These are phyloP conservation scores for Ampelomyces quisqualis DNA, from an alignment of 2,329 filamentous ascomycete genomes.

Conservation along the genomic window DNA sequence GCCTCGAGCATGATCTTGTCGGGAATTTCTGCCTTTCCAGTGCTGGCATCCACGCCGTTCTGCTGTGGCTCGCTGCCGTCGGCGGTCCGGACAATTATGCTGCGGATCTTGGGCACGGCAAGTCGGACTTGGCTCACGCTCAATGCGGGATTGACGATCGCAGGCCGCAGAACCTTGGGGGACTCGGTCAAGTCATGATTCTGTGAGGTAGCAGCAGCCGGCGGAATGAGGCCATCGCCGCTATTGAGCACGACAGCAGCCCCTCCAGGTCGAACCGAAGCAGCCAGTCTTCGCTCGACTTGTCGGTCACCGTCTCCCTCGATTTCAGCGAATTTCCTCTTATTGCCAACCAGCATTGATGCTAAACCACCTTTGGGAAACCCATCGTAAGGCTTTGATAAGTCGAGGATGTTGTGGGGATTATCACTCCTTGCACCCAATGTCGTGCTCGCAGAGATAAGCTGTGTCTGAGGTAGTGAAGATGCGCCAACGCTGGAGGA, in stretches of 20 bases:
- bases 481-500: constrained; percentile 84
- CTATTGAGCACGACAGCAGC: constrained; percentile 75
- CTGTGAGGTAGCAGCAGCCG: constrained; percentile 55
- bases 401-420: constrained; percentile 80
- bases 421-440: constrained; percentile 64
- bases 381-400: constrained; percentile 92
- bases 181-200: constrained; percentile 48
- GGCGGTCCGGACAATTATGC: constrained; percentile 77
- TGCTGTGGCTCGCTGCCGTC: constrained; percentile 60
- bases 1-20: constrained; percentile 80
- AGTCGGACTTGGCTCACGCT: constrained; percentile 80
- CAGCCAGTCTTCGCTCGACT: constrained; percentile 60
- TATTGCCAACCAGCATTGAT: constrained; percentile 86
- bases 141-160: constrained; percentile 79
- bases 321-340: constrained; percentile 73
- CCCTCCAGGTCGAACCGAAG: constrained; percentile 65
- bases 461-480: constrained; percentile 82
- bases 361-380: constrained; percentile 86
- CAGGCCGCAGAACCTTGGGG: constrained; percentile 84
- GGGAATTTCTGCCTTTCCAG: constrained; percentile 53
- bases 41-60: constrained; percentile 48
- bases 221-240: constrained; percentile 74
- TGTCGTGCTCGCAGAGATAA: constrained; percentile 73
- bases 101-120: constrained; percentile 82
- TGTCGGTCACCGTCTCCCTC: constrained; percentile 74